Percentiles rank a stretch among this genome's conserved stretches.
These are phyloP conservation scores for Eimeria falciformis DNA, from an alignment of 169 alveolate species.

Conservation along the genomic window DNA sequence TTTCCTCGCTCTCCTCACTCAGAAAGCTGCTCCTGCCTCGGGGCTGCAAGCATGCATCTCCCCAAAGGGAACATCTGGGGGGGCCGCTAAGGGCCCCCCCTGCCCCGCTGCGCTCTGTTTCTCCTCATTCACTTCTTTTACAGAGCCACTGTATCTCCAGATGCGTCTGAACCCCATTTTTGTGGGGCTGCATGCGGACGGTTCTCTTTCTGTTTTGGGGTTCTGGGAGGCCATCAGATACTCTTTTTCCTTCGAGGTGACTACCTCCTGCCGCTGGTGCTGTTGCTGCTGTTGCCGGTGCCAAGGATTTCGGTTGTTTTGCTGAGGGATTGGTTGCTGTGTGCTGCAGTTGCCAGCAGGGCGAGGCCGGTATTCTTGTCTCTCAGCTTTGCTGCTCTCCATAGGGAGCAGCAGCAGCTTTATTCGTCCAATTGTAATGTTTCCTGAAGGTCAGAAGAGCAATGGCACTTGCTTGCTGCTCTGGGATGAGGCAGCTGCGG, in stretches of 20 bases:
- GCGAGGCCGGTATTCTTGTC: constrained; percentile 50
- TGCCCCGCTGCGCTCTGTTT: constrained; percentile 45
- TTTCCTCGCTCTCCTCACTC: constrained; percentile 15
- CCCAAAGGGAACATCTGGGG: background rate
- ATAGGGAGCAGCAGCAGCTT: constrained; percentile 52
- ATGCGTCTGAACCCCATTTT: constrained; percentile 71
- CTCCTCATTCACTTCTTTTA: constrained; percentile 63
- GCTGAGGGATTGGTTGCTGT: background rate
- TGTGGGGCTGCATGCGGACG: constrained; percentile 67
- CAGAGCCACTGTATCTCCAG: constrained; percentile 67
- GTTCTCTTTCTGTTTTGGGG: constrained; percentile 60
- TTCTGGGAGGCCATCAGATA: constrained; percentile 54
- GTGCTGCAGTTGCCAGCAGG: constrained; percentile 76
- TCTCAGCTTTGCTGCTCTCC: constrained; percentile 67
- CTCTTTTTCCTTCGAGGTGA: constrained; percentile 70
- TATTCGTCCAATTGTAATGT: constrained; percentile 66
- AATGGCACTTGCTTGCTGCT: constrained; percentile 73
- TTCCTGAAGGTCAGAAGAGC: constrained; percentile 79
- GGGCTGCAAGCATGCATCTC: background rate
- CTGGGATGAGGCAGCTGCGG: constrained; percentile 67
- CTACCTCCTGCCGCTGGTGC: constrained; percentile 31
- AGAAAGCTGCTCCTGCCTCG: background rate
- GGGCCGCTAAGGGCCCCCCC: background rate
- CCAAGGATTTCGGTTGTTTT: background rate
- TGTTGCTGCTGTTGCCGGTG: background rate